Evolutionary conservation across 768 basidiomycete species (phyloP).

Genomic region (Tubosaeta sp.): DNA sequence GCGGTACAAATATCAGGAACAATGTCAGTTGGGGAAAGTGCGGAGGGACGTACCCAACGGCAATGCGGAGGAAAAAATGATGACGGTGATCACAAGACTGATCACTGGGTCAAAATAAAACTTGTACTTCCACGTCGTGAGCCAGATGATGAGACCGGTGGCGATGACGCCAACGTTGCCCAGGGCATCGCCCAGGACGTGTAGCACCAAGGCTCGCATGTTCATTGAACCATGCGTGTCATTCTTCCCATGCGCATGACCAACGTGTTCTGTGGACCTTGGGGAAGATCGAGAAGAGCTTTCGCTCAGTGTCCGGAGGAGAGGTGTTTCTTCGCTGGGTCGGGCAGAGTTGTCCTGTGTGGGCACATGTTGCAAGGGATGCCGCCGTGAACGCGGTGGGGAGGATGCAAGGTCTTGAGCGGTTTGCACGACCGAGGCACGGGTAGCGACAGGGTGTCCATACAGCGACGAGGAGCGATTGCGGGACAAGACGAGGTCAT

Average conservation of each 20-base stretch:
- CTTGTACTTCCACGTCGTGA: conserved; percentile 77
- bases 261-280: conserved; percentile 16
- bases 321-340: conserved; percentile 42
- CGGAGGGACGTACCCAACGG: conserved; percentile 63
- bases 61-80: conserved; percentile 94
- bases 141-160: conserved; percentile 93
- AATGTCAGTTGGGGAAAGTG: background rate
- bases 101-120: conserved; percentile 93
- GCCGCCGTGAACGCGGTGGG: background rate
- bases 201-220: conserved; percentile 92
- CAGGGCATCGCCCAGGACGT: conserved; percentile 94
- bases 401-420: conserved; percentile 72
- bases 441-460: conserved; percentile 69
- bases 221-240: conserved; percentile 82
- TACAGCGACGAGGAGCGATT: conserved; percentile 56
- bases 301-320: conserved; percentile 27
- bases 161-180: conserved; percentile 98
- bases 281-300: conserved; percentile 2
- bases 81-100: conserved; percentile 89
- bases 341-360: conserved; percentile 5
- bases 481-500: conserved; percentile 24
- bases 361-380: background rate
- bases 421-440: conserved; percentile 71
- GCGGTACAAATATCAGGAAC: conserved; percentile 11
- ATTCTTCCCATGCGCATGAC: conserved; percentile 22